Evolutionary conservation across 371 early-diverging fungal genomes (phyloP).

Genomic region (Actinomucor elegans): DNA sequence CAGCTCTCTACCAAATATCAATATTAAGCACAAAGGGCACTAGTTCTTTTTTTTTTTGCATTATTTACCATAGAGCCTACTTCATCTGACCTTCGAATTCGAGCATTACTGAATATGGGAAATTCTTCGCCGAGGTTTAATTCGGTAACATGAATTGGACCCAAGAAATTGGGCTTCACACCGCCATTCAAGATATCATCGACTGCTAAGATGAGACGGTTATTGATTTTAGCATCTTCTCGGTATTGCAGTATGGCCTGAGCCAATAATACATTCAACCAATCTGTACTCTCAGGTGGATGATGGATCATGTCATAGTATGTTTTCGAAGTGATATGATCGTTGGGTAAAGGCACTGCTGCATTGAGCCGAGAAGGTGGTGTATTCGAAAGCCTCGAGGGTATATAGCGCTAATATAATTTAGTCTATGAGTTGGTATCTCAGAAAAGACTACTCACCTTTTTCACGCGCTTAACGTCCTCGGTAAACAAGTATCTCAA

Average conservation of each 20-base stretch:
- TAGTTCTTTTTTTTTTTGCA: not conserved
- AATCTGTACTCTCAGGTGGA: conserved; percentile 83
- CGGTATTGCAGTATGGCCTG: conserved; percentile 84
- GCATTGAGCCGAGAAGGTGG: conserved; percentile 32
- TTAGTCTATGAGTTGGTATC: no score
- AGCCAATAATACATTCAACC: conserved; percentile 91
- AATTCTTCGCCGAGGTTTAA: conserved; percentile 89
- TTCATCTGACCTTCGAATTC: conserved; percentile 72
- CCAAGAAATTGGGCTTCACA: conserved; percentile 79
- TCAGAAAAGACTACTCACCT: conserved; percentile 28
- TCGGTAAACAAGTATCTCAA: conserved; percentile 65
- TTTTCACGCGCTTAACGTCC: conserved; percentile 49
- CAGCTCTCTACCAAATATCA: conserved; percentile 30
- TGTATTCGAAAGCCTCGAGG: conserved; percentile 41
- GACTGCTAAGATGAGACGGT: conserved; percentile 68
- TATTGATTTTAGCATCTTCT: conserved; percentile 77
- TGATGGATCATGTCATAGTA: conserved; percentile 65
- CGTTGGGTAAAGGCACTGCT: conserved; percentile 36
- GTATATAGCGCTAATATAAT: conserved; percentile 35
- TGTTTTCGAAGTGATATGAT: conserved; percentile 58
- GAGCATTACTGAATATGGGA: conserved; percentile 73
- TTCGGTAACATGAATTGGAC: conserved; percentile 84
- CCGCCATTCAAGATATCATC: conserved; percentile 80
- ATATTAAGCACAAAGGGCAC: no score
- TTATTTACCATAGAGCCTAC: conserved; percentile 65